These are phyloP conservation scores for Metarhizium robertsii DNA, from an alignment of 2,329 filamentous ascomycete genomes.

Conservation along the genomic window DNA sequence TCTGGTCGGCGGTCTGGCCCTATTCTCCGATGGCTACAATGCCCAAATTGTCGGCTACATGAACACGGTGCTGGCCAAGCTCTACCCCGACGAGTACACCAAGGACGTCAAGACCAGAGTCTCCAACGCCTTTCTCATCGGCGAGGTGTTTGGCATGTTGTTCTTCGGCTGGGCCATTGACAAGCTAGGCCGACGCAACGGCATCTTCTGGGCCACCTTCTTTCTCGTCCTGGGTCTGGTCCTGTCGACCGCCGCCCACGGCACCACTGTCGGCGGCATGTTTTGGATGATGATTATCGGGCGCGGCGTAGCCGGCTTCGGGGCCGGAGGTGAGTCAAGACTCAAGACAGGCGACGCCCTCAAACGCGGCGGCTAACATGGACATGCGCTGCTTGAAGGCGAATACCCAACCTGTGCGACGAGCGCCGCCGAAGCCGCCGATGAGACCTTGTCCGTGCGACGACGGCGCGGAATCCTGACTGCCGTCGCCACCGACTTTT, in stretches of 20 bases:
- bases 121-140: slow-evolving; percentile 29
- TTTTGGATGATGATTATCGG: slow-evolving; percentile 42
- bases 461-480: slow-evolving; percentile 19
- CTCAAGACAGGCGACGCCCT: background rate
- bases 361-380: background rate
- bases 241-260: slow-evolving; percentile 32
- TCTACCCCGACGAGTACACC: slow-evolving; percentile 24
- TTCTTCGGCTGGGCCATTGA: slow-evolving; percentile 33
- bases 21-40: slow-evolving; percentile 26
- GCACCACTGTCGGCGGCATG: slow-evolving; percentile 32
- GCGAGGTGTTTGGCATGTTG: slow-evolving; percentile 31
- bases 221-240: slow-evolving; percentile 37
- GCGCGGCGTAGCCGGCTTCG: slow-evolving; percentile 37
- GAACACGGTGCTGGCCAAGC: slow-evolving; percentile 19
- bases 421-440: slow-evolving; percentile 18
- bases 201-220: slow-evolving; percentile 33
- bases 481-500: slow-evolving; percentile 33
- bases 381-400: slow-evolving; percentile 4
- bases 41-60: slow-evolving; percentile 24
- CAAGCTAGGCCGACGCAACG: slow-evolving; percentile 33
- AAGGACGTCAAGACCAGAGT: slow-evolving; percentile 25
- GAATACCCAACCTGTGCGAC: slow-evolving; percentile 21
- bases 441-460: slow-evolving; percentile 16
- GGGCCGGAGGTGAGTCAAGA: slow-evolving; percentile 24
- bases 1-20: slow-evolving; percentile 19